Percentiles rank a stretch among this genome's conserved stretches.
phyloP scores from a whole-genome alignment of 306 rosid genomes.

The Senna tora region DNA sequence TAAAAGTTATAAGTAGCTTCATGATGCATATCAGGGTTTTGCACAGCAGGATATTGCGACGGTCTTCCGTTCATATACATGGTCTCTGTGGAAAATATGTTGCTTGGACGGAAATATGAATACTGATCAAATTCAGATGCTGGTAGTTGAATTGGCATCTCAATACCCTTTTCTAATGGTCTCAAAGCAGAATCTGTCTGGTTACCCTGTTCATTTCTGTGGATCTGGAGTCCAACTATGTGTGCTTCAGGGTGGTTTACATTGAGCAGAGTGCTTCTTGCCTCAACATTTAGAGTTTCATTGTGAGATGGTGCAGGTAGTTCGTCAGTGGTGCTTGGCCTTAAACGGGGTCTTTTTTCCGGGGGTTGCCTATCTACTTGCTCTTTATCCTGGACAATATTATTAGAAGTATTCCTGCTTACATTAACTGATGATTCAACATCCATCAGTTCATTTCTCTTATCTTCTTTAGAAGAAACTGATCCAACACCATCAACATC shows the following conservation, averaged over 20 bases:
- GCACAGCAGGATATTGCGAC: constrained; percentile 57
- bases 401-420: constrained; percentile 13
- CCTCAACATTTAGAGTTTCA: constrained; percentile 45
- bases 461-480: constrained; percentile 73
- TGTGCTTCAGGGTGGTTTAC: constrained; percentile 50
- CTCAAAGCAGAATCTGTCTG: constrained; percentile 48
- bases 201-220: constrained; percentile 47
- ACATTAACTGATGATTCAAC: constrained; percentile 54
- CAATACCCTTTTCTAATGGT: constrained; percentile 48
- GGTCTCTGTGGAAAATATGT: constrained; percentile 50
- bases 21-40: constrained; percentile 52
- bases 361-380: constrained; percentile 45
- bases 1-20: constrained; percentile 45
- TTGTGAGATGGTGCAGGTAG: constrained; percentile 47
- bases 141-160: constrained; percentile 47
- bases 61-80: constrained; percentile 61
- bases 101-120: constrained; percentile 46
- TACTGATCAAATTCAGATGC: constrained; percentile 49
- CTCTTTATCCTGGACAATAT: constrained; percentile 49
- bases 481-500: constrained; percentile 83
- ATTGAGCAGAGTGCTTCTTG: constrained; percentile 47
- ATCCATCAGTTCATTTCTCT: constrained; percentile 54
- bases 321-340: constrained; percentile 42
- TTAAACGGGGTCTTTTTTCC: constrained; percentile 49
- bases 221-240: constrained; percentile 47